Base-by-base conservation (phyloP, 2,329 filamentous ascomycete species). In the Penicillium glabrum region DNA sequence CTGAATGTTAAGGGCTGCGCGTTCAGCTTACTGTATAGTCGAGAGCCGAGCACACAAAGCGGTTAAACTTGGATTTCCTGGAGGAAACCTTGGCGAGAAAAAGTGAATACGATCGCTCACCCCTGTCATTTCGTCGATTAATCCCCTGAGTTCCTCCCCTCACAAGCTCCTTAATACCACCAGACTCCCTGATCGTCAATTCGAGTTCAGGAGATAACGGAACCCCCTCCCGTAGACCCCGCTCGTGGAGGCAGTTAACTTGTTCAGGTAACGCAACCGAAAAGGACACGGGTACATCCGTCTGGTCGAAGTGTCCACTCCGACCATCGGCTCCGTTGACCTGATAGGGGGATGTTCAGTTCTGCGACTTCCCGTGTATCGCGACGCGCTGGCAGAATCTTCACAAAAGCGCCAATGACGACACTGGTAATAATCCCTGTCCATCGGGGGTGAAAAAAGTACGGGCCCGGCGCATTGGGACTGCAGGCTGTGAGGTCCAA, bases 221-320 rank as follows among this genome's bases (percentile, higher is more conserved):
- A 23, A 39, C 26, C 14, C 45, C 26, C 19, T n/a, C 26, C 27
- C 19, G 27, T 47, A 35, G 5, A 37, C 46, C 46, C 46, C 46
- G 29, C 31, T 37, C 46, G 19, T 21, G 21, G 23, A 33, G 26
- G n/a, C 19, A 35, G 13, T 33, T 37, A 49, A 37, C 46, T 39
- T 8, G 19, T 26, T 49, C 35, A 50, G 50, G 21, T 39, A 45
- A 46, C 39, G 41, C 21, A 37, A 14, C 50, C 50, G 43, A 13
- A 46, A 21, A 53, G 41, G 24, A 33, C 49, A 46, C 50, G 50
- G 50, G 50, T 53, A 53, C 43, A 46, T 53, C 50, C 50, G 50
- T 53, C 27, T 46, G 50, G 50, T 46, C 35, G 27, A 35, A 41
- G 35, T 45, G 50, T 24, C 41, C 50, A 45, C 39, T 44, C 27